Base-by-base conservation (phyloP, 1,284 basidiomycete genomes). In the Sporisorium iseilematis-ciliati region DNA sequence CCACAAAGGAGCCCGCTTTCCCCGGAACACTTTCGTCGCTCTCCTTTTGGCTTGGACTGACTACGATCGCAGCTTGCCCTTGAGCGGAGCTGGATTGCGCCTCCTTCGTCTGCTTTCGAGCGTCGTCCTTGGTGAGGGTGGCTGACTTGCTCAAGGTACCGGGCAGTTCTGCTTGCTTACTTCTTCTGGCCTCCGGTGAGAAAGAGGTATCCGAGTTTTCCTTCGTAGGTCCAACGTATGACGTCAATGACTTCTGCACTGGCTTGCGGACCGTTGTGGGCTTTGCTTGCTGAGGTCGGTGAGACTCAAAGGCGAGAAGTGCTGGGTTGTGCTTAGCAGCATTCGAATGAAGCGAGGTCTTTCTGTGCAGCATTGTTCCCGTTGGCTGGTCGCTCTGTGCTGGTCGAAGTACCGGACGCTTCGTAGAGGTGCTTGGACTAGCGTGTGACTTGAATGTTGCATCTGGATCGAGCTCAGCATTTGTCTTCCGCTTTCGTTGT, bases 401-500 rank as follows among this genome's bases (percentile, higher is more conserved):
- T 43, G 2, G 43, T 26, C 12, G 35, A 38, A 11, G 14, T 16
- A 5, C 14, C 14, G 14, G 35, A 16, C 14, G 35, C 35, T 26
- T 11, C 2, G 43, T 3, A 16, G 25, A 1, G n/a, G 23, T 16
- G 48, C 48, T 29, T n/a, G 48, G 3, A 3, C 10, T 29, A 6
- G n/a, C 2, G 1, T 4, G 38, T 18, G 18, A 20, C 26, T 33
- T 16, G 48, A 20, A 18, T 38, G 35, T 38, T 38, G 35, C 35
- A 6, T 6, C 33, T 33, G 33, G 10, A 33, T 33, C 10, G 33
- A 33, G 33, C 16, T 29, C 29, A n/a, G 7, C 4, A 7, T 16
- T 26, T 49, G 46, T 16, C n/a, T 49, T 33, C 11, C 48, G 5
- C 33, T 51, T 51, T n/a, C 29, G 33, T 38, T 53, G 21, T 40